A percentile compares a stretch with the other conserved stretches of the same genome.
Evolutionary conservation across 495 filamentous ascomycete genomes (phyloP).

Genomic region (Daldinia loculata): DNA sequence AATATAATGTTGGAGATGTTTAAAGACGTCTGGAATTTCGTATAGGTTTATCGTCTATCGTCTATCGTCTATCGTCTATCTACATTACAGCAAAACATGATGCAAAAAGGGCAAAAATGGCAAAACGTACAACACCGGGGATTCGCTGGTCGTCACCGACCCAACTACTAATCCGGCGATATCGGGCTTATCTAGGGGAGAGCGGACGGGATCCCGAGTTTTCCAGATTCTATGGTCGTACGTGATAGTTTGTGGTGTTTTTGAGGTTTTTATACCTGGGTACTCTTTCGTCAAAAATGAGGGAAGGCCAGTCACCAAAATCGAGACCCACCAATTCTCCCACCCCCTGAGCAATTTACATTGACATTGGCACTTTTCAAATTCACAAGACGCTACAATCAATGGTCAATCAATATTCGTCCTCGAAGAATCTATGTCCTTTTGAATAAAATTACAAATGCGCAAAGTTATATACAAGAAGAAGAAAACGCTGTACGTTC

Average conservation of each 20-base stretch:
- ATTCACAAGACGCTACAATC: background rate
- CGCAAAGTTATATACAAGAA: slow-evolving; percentile 3
- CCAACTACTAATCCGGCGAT: slow-evolving; percentile 55
- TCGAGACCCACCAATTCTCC: no score
- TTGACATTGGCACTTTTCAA: background rate
- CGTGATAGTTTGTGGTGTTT: background rate
- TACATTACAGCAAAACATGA: background rate
- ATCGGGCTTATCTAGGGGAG: slow-evolving; percentile 43
- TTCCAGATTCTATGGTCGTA: slow-evolving; percentile 44
- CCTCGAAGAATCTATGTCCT: background rate
- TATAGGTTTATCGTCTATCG: no score
- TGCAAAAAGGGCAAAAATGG: background rate
- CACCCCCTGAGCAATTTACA: background rate
- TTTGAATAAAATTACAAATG: background rate
- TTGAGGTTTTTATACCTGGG: background rate
- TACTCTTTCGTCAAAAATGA: background rate
- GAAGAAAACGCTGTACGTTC: background rate
- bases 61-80: no score
- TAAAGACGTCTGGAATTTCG: background rate
- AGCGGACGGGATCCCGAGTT: slow-evolving; percentile 51
- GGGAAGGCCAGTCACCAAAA: background rate
- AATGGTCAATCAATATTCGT: background rate
- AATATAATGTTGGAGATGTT: slow-evolving; percentile 16
- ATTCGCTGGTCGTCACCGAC: slow-evolving; percentile 60
- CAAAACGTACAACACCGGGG: slow-evolving; percentile 51